phyloP scores from a whole-genome alignment of 2,329 filamentous ascomycete genomes.

The Cladophialophora carrionii region DNA sequence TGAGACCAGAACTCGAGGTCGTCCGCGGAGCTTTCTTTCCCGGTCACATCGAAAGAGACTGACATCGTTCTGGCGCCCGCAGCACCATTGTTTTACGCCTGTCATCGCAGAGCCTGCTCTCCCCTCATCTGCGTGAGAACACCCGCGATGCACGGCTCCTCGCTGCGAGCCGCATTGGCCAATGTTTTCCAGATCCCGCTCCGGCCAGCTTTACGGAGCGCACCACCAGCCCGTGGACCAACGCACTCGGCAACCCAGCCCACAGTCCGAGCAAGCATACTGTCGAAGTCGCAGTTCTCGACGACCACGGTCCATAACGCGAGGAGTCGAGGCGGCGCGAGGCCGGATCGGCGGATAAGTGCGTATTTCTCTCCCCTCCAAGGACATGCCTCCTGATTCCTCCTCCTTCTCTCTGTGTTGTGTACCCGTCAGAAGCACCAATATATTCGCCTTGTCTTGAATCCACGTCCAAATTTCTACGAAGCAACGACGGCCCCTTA shows the following conservation, averaged over 20 bases:
- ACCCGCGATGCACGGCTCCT: conserved; percentile 44
- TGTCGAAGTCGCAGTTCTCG: conserved; percentile 43
- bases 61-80: neutral
- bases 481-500: neutral
- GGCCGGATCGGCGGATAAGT: conserved; percentile 52
- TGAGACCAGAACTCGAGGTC: neutral
- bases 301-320: conserved; percentile 47
- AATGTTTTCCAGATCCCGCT: conserved; percentile 51
- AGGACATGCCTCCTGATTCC: neutral
- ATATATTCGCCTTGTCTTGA: neutral
- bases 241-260: conserved; percentile 43
- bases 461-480: conserved; percentile 19
- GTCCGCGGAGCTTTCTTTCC: neutral
- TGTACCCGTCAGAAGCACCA: neutral
- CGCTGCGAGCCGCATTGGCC: conserved; percentile 50
- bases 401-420: conserved; percentile 19
- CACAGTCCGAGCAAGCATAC: conserved; percentile 7
- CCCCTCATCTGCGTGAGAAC: neutral
- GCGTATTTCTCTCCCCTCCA: conserved; percentile 36
- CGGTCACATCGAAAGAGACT: neutral
- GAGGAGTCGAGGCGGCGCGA: conserved; percentile 40
- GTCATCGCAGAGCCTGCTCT: neutral
- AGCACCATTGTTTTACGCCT: neutral
- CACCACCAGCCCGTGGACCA: neutral
- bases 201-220: conserved; percentile 34